Base-by-base conservation (phyloP, 1,284 basidiomycete genomes). In the Schizophyllum amplum region DNA sequence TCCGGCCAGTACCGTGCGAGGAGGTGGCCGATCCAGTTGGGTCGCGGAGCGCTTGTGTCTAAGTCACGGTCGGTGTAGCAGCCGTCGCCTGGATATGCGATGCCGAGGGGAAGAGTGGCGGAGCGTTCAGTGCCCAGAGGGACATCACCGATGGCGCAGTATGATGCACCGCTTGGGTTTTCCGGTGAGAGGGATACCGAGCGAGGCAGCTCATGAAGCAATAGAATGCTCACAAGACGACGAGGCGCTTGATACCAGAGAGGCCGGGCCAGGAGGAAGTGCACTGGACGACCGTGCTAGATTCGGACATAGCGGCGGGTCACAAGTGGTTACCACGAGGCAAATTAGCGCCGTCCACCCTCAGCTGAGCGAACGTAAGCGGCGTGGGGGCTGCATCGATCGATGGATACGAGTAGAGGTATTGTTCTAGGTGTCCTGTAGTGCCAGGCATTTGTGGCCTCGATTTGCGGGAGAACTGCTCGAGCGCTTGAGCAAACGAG, bases 21-120 rank as follows among this genome's bases (percentile, higher is more conserved):
- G 5, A 62, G 52, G 33, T 60, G 58, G 13, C 61, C 61, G 15
- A 62, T 57, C 61, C 61, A 62, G 50, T 62, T 62, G 1, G 61
- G 48, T 9, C 24, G 20, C 11, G 48, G 21, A 2, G 15, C 22
- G 48, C 15, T n/a, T n/a, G 48, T 50, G 21, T 4, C 48, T 2
- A 17, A 2, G 17, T 42, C 33, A 9, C 33, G 33, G 33, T 42
- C 33, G 7, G 33, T 42, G 4, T 9, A 42, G 33, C 2, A 4
- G 33, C 33, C 33, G 13, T 17, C 11, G 5, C 48, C 48, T 9
- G 48, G 48, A 21, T n/a, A 50, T 9, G 48, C 15, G 48, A 50
- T 20, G 5, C 48, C 48, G 24, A 50, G 48, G 11, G 48, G 48
- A 20, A 42, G 33, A 9, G 2, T 9, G 3, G 33, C 33, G 33